Evolutionary conservation across 768 basidiomycete genomes (phyloP).

Genomic region (Phallus indusiatus): DNA sequence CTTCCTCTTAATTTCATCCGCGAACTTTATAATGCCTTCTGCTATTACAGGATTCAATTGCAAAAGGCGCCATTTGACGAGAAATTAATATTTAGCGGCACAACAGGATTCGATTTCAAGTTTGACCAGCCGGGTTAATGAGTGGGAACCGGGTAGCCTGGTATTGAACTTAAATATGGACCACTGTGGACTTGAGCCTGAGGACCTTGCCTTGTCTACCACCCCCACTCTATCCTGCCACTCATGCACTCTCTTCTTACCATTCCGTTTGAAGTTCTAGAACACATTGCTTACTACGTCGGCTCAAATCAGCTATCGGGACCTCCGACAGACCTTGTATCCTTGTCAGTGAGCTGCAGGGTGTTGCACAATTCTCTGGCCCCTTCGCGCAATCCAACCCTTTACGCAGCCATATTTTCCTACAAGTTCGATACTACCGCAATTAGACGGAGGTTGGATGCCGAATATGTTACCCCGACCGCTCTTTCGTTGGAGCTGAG

Average conservation of each 20-base stretch:
- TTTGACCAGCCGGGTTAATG: too few species aligned
- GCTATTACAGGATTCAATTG: too few species aligned
- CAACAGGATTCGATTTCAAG: too few species aligned
- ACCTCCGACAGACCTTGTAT: conserved; percentile 49
- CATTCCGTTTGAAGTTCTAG: conserved; percentile 70
- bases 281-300: conserved; percentile 64
- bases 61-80: too few species aligned
- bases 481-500: conserved; percentile 54
- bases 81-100: too few species aligned
- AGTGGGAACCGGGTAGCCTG: too few species aligned
- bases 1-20: too few species aligned
- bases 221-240: not conserved
- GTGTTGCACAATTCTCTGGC: conserved; percentile 42
- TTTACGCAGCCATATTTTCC: conserved; percentile 64
- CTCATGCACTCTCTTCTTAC: conserved; percentile 28
- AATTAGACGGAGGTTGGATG: conserved; percentile 36
- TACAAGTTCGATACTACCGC: conserved; percentile 56
- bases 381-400: conserved; percentile 44
- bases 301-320: conserved; percentile 41
- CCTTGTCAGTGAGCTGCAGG: conserved; percentile 45
- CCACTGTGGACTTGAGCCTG: not conserved
- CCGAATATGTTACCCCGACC: conserved; percentile 28
- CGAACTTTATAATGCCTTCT: too few species aligned
- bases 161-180: not conserved
- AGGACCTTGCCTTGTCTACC: not conserved